Evolutionary conservation across 768 basidiomycete genomes (phyloP), one percentile per base, ranked within the genome.

Genomic region (Termitomyces sp.): DNA sequence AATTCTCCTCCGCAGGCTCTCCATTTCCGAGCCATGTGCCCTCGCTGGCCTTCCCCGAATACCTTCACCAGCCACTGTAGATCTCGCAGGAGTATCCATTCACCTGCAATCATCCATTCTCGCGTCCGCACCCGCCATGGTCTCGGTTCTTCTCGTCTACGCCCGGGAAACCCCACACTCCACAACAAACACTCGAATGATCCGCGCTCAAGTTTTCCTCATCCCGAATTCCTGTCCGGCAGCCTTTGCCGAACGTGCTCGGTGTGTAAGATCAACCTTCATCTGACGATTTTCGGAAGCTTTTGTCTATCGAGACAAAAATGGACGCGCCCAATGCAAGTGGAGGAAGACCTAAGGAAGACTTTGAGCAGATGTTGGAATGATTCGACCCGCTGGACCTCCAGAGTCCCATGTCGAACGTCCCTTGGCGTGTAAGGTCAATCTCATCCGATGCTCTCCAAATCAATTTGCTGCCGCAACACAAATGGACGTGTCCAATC

Each of bases 291-390:
- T 92, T 85, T 80, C 81, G 1, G 25, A 25, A 25, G 64, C 83
- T 83, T 63, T 78, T 86, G 76, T 96, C 94, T 5, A 79, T 82
- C 60, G 81, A 9, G 95, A 88, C 25, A 68, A 95, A 96, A 58
- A 96, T 88, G 20, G 87, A 89, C 0, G 88, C 96, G 0, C 94
- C 95, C 1, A 95, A 79, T 69, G 96, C 95, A 29, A 92, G 73
- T 29, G 86, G 84, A 31, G 81, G 79, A 15, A 89, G 78, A 48
- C 74, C 79, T 4, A 17, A 3, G 17, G 17, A 43, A 14, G 11
- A 14, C 38, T 34, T 34, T 40, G 38, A 12, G 12, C 38, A 40
- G 38, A 14, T 4, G 14, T 40, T 9, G 38, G 9, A 40, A 40
- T 14, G 4, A 40, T 40, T 14, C 38, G 38, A 34, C 34, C 34